Base-by-base conservation (phyloP, 2,329 filamentous ascomycete genomes). In the Emydomyces testavorans region DNA sequence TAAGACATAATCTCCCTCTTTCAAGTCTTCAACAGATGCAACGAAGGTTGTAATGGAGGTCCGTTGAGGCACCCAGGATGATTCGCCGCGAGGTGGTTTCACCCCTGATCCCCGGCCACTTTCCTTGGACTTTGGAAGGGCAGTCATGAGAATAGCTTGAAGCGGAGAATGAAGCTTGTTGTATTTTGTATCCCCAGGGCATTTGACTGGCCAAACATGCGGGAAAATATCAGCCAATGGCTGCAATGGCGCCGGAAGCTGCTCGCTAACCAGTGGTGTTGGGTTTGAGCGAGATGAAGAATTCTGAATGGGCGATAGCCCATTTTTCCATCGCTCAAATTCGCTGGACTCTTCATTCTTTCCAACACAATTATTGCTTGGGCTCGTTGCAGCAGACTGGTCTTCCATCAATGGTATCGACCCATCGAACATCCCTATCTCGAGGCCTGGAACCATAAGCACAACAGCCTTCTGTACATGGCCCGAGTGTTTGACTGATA, bases 391-490 rank as follows among this genome's bases (percentile, higher is more conserved):
- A 18, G 51, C 26, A 2, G 2, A 8, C 3, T 68, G 61, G 36
- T 72, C 70, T 26, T 37, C 31, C 18, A n/a, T 20, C 20, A 53
- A 29, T 4, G 51, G 39, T 10, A 77, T 66, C 2, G 65, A 69
- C 29, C 77, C 74, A 62, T 83, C 78, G 67, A 96, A 94, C 84
- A 96, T 92, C 53, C 80, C 83, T 58, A 86, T 78, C 61, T 96
- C 90, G 20, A 98, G 69, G 0, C 92, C 92, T 8, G 92, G 92
- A 8, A 95, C 80, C 84, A 95, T 90, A 55, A 98, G 70, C 34
- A 85, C 78, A 24, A 96, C 89, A 24, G 93, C 83, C 67, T 92
- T 93, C 49, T 69, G 68, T 34, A 82, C 71, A 51, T 71, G 67
- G 15, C 64, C 65, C 37, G 74, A 74, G 59, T 80, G 73, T 52